Conservation (phyloP, 106 monocot species). For the Alisma plantagoaquatica region DNA sequence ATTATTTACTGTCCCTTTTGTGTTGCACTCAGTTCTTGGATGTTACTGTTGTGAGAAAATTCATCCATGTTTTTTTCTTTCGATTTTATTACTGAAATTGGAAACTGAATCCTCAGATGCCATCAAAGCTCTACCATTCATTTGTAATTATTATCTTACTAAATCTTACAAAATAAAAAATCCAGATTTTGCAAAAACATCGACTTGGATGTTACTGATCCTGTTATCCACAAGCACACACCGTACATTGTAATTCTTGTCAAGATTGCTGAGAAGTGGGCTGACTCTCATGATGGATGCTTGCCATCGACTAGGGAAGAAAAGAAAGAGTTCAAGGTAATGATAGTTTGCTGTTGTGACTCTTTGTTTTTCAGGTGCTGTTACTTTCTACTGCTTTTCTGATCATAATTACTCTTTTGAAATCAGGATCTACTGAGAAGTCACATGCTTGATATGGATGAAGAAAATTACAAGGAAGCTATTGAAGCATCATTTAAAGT, state of each 20-base stretch:
- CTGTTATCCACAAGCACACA: constrained; percentile 87
- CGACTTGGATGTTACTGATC: constrained; percentile 58
- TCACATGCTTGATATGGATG: constrained; percentile 76
- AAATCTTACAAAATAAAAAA: no score
- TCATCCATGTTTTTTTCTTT: no score
- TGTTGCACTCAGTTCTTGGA: no score
- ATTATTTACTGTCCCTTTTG: no score
- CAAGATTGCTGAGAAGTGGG: constrained; percentile 85
- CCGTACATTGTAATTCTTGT: constrained; percentile 92
- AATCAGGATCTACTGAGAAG: constrained; percentile 66
- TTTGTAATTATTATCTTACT: no score
- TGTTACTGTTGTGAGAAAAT: no score
- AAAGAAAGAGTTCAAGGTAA: constrained; percentile 93
- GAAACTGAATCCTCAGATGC: no score
- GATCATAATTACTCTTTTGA: no score
- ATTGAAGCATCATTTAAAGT: constrained; percentile 89
- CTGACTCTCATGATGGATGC: constrained; percentile 51
- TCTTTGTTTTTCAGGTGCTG: background rate
- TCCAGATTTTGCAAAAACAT: constrained; percentile 68
- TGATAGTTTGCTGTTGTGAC: background rate
- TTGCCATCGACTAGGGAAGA: constrained; percentile 90
- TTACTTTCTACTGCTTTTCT: background rate
- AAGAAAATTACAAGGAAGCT: constrained; percentile 98
- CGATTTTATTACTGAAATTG: no score
- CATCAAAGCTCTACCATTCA: no score